Percentiles rank a stretch among this genome's conserved stretches.
phyloP scores from a whole-genome alignment of 2,329 filamentous ascomycete genomes.

The Xylaria multiplex region DNA sequence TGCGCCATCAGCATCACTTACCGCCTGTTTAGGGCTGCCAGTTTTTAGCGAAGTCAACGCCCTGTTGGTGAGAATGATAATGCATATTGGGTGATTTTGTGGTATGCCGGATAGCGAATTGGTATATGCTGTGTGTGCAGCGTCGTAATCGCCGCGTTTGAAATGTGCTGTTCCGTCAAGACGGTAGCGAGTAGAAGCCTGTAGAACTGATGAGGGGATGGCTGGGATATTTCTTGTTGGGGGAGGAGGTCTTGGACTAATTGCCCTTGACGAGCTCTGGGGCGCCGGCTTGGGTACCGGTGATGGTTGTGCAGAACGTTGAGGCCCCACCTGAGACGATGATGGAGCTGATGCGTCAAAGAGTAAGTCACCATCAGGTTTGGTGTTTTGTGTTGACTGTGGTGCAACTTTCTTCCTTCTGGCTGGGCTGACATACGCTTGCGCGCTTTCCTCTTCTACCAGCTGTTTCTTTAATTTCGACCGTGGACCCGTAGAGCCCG shows the following conservation, averaged over 20 bases:
- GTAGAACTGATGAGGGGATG: slow-evolving; percentile 74
- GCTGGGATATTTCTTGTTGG: slow-evolving; percentile 67
- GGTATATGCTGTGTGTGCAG: slow-evolving; percentile 85
- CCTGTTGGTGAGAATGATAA: slow-evolving; percentile 91
- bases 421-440: slow-evolving; percentile 88
- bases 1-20: slow-evolving; percentile 84
- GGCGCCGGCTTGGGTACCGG: slow-evolving; percentile 51
- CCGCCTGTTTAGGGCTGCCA: slow-evolving; percentile 87
- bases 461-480: slow-evolving; percentile 76
- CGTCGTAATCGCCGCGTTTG: slow-evolving; percentile 91
- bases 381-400: slow-evolving; percentile 56
- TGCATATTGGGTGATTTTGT: slow-evolving; percentile 79
- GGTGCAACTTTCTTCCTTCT: slow-evolving; percentile 76
- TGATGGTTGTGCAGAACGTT: slow-evolving; percentile 48
- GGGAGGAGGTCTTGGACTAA: slow-evolving; percentile 59
- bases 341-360: slow-evolving; percentile 59
- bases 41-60: slow-evolving; percentile 91
- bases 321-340: slow-evolving; percentile 38
- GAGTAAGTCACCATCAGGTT: slow-evolving; percentile 71
- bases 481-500: slow-evolving; percentile 59
- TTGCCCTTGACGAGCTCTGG: slow-evolving; percentile 55
- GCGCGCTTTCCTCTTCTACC: slow-evolving; percentile 80
- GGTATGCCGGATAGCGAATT: slow-evolving; percentile 80
- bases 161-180: slow-evolving; percentile 87
- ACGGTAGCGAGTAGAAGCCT: slow-evolving; percentile 80